phyloP scores from a whole-genome alignment of 441 rosid species.

The Adansonia gregorii region DNA sequence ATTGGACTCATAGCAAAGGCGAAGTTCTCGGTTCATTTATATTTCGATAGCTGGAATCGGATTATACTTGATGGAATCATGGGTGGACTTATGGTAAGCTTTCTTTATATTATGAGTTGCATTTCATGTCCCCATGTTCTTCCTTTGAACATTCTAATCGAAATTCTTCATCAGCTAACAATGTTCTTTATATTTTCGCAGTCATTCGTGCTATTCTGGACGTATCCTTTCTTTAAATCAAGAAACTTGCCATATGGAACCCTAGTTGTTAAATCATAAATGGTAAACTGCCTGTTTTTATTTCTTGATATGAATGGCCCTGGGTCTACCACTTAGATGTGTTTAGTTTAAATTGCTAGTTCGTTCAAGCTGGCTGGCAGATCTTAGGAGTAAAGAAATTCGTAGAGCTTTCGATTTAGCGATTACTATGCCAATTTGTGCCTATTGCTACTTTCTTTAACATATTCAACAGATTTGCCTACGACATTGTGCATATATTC shows the following conservation, averaged over 20 bases:
- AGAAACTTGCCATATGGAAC: neutral
- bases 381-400: neutral
- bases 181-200: conserved; percentile 42
- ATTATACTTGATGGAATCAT: conserved; percentile 74
- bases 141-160: neutral
- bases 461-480: conserved; percentile 67
- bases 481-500: conserved; percentile 92
- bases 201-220: conserved; percentile 99
- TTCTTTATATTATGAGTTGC: conserved; percentile 17
- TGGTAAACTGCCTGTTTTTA: neutral
- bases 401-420: neutral
- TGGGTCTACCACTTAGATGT: no score
- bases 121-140: no score
- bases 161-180: conserved; percentile 17
- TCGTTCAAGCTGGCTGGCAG: neutral
- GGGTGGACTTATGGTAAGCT: conserved; percentile 87
- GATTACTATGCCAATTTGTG: neutral
- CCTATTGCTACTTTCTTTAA: conserved; percentile 46
- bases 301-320: neutral
- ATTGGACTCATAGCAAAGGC: conserved; percentile 81
- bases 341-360: neutral
- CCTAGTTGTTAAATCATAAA: conserved; percentile 11
- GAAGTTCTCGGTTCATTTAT: conserved; percentile 67
- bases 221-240: conserved; percentile 74
- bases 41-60: conserved; percentile 81